phyloP scores from a whole-genome alignment of 805 yeast species.

The Pichia scutulata region DNA sequence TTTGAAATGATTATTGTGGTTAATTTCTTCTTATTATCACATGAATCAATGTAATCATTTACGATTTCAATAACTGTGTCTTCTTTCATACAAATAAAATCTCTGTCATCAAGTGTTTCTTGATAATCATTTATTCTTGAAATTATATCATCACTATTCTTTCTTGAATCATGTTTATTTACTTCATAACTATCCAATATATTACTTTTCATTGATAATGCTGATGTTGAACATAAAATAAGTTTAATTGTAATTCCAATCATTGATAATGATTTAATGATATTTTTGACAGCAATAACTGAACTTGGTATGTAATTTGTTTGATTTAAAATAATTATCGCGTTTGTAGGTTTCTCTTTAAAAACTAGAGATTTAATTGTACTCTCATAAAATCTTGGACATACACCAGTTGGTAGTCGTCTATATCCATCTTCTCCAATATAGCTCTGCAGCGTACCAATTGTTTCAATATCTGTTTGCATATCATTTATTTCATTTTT shows the following conservation, averaged over 20 bases:
- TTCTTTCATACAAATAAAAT: background rate
- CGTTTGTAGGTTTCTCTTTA: conserved; percentile 22
- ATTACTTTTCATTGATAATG: conserved; percentile 8
- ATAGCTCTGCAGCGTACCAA: background rate
- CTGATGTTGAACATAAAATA: conserved; percentile 17
- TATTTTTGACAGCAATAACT: conserved; percentile 22
- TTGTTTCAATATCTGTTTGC: background rate
- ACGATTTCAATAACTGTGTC: background rate
- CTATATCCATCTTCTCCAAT: conserved; percentile 5
- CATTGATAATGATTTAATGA: conserved; percentile 22
- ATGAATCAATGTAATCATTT: background rate
- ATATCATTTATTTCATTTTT: background rate
- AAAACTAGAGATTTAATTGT: conserved; percentile 20
- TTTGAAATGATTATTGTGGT: conserved; percentile 22
- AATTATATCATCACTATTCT: conserved; percentile 9
- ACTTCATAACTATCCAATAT: conserved; percentile 14
- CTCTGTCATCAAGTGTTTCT: background rate
- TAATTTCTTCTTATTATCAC: conserved; percentile 11
- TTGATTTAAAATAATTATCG: conserved; percentile 25
- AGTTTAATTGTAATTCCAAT: conserved; percentile 24
- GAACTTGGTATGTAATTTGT: conserved; percentile 16
- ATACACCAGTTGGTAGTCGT: conserved; percentile 20
- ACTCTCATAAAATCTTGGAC: conserved; percentile 24
- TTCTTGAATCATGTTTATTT: conserved; percentile 4
- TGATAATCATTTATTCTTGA: conserved; percentile 15